These are phyloP conservation scores for Hyparrhenia diplandra DNA, from an alignment of 176 grass and related monocot species.

Conservation along the genomic window DNA sequence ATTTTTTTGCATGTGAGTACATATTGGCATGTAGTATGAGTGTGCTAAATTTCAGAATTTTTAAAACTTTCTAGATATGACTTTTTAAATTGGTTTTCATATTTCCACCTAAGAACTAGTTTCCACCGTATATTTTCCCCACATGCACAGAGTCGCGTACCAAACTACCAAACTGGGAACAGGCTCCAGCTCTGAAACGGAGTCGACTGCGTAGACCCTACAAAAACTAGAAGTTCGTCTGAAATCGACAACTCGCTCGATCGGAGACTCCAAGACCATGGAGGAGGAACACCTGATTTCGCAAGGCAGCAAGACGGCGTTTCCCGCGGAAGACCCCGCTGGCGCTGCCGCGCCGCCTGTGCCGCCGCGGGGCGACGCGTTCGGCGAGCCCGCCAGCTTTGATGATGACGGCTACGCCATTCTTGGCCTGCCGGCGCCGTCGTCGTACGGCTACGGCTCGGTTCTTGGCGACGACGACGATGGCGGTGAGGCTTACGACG, in stretches of 20 bases:
- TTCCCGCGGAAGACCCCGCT: not conserved
- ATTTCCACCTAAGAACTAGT: no score
- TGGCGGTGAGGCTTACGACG: not conserved
- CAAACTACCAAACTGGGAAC: no score
- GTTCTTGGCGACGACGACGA: not conserved
- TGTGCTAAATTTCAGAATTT: no score
- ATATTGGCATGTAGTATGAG: no score
- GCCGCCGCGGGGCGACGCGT: not conserved
- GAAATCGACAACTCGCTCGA: not conserved
- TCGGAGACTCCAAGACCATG: not conserved
- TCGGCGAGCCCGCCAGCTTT: not conserved
- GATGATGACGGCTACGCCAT: not conserved
- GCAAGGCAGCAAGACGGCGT: not conserved
- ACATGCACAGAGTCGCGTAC: no score
- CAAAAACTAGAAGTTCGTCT: no score
- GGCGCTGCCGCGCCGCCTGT: not conserved
- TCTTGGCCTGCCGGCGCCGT: not conserved
- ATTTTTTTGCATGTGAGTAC: no score
- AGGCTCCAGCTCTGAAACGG: no score
- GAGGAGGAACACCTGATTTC: not conserved
- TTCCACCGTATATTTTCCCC: no score
- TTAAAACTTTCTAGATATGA: no score
- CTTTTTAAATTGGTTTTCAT: no score
- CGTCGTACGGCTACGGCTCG: not conserved
- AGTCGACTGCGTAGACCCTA: no score